Percentiles rank a stretch among this genome's conserved stretches.
Evolutionary conservation across 345 rosid species (phyloP).

Genomic region (Barbarea vulgaris): DNA sequence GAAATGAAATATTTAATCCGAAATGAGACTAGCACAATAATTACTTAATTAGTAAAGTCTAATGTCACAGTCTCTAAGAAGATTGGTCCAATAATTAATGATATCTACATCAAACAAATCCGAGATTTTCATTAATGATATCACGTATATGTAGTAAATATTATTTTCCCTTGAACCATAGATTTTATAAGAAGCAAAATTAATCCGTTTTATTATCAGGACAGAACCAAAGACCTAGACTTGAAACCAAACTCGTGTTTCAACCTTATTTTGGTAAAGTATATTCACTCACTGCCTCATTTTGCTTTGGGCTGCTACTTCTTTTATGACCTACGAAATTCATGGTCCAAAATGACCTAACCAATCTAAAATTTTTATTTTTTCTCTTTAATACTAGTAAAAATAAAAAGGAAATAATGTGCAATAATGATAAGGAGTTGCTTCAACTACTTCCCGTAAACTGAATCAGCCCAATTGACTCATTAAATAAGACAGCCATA

Average conservation of each 20-base stretch:
- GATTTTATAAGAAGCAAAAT: too few species aligned
- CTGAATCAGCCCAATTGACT: conserved; percentile 32
- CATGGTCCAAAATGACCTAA: background rate
- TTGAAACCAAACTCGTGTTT: background rate
- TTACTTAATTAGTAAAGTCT: too few species aligned
- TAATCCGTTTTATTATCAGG: too few species aligned
- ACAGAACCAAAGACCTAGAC: background rate
- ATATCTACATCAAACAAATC: too few species aligned
- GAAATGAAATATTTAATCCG: too few species aligned
- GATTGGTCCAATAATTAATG: too few species aligned
- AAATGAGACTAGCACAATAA: too few species aligned
- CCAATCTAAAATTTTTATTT: background rate
- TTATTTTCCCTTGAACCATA: too few species aligned
- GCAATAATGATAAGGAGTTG: conserved; percentile 26
- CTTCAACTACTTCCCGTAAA: conserved; percentile 36
- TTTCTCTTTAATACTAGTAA: background rate
- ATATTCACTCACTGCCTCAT: background rate
- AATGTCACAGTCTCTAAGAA: too few species aligned
- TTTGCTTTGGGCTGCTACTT: background rate
- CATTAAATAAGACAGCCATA: conserved; percentile 37
- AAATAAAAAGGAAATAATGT: background rate
- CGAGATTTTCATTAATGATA: too few species aligned
- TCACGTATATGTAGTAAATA: too few species aligned
- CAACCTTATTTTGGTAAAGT: background rate
- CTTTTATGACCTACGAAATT: conserved; percentile 6